phyloP scores from a whole-genome alignment of 495 filamentous ascomycete genomes.

The Viridothelium virens region DNA sequence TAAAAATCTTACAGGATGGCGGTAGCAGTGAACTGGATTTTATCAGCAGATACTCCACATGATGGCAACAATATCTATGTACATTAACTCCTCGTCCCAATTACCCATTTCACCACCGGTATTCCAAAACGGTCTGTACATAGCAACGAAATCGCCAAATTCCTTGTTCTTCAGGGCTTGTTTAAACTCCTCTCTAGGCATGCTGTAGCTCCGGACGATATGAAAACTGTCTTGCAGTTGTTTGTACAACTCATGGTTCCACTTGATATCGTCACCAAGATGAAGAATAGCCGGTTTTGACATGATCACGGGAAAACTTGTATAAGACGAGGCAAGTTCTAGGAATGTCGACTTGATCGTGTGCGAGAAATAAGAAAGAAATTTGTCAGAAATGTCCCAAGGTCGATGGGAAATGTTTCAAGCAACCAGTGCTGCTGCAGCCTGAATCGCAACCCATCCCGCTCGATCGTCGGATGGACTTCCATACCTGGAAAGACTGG shows the following conservation, averaged over 20 bases:
- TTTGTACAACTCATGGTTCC: conserved; percentile 32
- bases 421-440: not conserved
- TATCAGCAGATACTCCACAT: conserved; percentile 2
- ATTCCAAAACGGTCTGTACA: conserved; percentile 73
- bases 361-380: not conserved
- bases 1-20: conserved; percentile 56
- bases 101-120: conserved; percentile 69
- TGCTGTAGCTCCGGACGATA: conserved; percentile 31
- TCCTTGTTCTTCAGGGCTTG: conserved; percentile 52
- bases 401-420: not conserved
- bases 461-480: not conserved
- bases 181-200: conserved; percentile 56
- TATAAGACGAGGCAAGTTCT: not conserved
- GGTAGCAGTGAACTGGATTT: conserved; percentile 47
- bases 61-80: not conserved
- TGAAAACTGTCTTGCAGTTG: conserved; percentile 25
- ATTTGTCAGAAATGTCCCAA: too few relatives aligned
- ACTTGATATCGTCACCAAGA: conserved; percentile 32
- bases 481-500: not conserved
- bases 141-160: conserved; percentile 66
- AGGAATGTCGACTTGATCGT: not conserved
- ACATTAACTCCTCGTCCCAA: conserved; percentile 67
- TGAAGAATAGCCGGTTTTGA: conserved; percentile 31
- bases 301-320: conserved; percentile 5
- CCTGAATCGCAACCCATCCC: not conserved